Conservation (phyloP, 164 flowering plant species). For the Saururus chinensis region DNA sequence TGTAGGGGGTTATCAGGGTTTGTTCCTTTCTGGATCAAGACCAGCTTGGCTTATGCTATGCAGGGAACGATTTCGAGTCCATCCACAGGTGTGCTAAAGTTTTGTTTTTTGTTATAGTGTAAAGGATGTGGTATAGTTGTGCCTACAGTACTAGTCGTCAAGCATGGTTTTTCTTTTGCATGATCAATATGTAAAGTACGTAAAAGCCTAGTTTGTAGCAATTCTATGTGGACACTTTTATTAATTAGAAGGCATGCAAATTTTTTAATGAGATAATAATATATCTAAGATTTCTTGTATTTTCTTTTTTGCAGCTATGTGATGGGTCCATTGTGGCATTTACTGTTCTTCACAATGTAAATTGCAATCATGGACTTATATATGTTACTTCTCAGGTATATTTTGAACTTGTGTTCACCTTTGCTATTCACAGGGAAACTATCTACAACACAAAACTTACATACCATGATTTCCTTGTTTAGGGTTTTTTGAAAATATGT, state of each 20-base stretch:
- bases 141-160: neutral
- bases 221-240: neutral
- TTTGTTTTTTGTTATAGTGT: neutral
- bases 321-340: slow-evolving; percentile 93
- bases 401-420: neutral
- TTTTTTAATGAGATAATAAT: neutral
- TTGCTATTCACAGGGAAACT: neutral
- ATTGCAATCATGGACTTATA: slow-evolving; percentile 94
- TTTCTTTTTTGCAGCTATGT: slow-evolving; percentile 49
- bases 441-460: neutral
- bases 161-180: neutral
- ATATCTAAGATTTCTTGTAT: neutral
- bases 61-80: slow-evolving; percentile 87
- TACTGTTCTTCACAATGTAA: slow-evolving; percentile 94
- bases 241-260: neutral
- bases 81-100: slow-evolving; percentile 71
- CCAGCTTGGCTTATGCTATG: slow-evolving; percentile 94
- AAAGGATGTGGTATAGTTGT: too few species aligned
- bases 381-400: slow-evolving; percentile 90
- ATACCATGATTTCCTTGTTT: slow-evolving; percentile 2
- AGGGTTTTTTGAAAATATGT: slow-evolving; percentile 94
- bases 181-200: neutral
- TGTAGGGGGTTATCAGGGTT: slow-evolving; percentile 77
- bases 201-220: neutral
- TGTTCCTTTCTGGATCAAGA: slow-evolving; percentile 86